Evolutionary conservation across 2,329 filamentous ascomycete genomes (phyloP).

Genomic region (Metarhizium anisopliae): DNA sequence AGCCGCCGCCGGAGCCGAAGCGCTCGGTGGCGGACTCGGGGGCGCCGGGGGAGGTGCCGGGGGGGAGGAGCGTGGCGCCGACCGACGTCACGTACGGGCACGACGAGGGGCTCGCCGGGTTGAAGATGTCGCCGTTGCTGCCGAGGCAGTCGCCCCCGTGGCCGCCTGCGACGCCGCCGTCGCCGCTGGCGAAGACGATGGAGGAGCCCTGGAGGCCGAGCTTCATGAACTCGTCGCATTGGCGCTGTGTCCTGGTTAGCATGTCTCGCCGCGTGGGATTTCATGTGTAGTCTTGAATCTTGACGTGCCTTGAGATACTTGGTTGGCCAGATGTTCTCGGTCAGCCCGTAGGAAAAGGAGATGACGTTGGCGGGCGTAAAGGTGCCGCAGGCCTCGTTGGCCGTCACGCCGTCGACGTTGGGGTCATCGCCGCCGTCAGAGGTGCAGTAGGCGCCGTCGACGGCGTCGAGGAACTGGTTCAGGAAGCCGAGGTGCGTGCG

Average conservation of each 20-base stretch:
- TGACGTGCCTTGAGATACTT: slow-evolving; percentile 29
- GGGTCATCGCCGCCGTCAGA: slow-evolving; percentile 27
- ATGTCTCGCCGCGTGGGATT: not conserved
- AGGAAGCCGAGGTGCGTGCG: slow-evolving; percentile 25
- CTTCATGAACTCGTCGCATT: slow-evolving; percentile 50
- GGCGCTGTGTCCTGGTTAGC: slow-evolving; percentile 21
- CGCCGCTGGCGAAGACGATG: slow-evolving; percentile 34
- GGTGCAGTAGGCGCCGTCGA: slow-evolving; percentile 36
- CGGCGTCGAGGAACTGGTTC: slow-evolving; percentile 33
- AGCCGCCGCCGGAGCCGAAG: slow-evolving; percentile 19
- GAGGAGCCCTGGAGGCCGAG: slow-evolving; percentile 43
- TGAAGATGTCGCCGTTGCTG: slow-evolving; percentile 7
- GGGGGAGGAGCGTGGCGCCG: not conserved
- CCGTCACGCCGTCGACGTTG: slow-evolving; percentile 29
- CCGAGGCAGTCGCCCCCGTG: slow-evolving; percentile 4
- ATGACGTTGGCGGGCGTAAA: slow-evolving; percentile 41
- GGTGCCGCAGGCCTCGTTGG: slow-evolving; percentile 34
- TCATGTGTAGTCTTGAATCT: too few relatives aligned
- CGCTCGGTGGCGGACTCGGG: slow-evolving; percentile 9
- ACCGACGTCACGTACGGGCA: slow-evolving; percentile 3
- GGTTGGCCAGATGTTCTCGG: slow-evolving; percentile 38
- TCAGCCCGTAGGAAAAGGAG: slow-evolving; percentile 43
- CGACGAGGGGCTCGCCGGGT: not conserved
- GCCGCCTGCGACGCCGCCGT: slow-evolving; percentile 16
- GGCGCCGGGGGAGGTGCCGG: slow-evolving; percentile 2